Conservation (phyloP, 2,329 filamentous ascomycete genomes). For the Colletotrichum orchidophilum region DNA sequence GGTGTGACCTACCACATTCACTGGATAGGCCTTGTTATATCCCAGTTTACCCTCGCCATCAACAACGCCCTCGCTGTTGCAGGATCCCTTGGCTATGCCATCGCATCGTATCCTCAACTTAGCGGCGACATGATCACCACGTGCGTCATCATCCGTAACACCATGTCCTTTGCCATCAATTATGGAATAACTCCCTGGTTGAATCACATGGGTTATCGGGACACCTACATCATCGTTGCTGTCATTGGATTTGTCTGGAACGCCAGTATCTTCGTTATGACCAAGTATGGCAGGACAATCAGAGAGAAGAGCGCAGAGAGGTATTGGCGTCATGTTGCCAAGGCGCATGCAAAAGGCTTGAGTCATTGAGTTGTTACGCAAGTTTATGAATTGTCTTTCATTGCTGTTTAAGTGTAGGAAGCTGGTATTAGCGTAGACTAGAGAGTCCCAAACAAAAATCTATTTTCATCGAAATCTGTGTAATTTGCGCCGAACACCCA, state of each 20-base stretch:
- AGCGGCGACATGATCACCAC: constrained; percentile 42
- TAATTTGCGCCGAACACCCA: not conserved
- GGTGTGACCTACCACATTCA: constrained; percentile 42
- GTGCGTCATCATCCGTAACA: constrained; percentile 47
- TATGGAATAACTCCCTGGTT: constrained; percentile 46
- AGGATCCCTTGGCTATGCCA: constrained; percentile 41
- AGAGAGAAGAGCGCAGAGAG: constrained; percentile 47
- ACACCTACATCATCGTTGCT: constrained; percentile 48
- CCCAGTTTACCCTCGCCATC: constrained; percentile 40
- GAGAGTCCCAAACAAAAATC: too few relatives aligned
- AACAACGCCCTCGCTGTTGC: constrained; percentile 40
- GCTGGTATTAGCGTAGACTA: too few relatives aligned
- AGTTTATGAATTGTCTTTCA: not conserved
- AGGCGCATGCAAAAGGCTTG: constrained; percentile 35
- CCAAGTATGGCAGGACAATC: constrained; percentile 56
- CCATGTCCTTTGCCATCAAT: constrained; percentile 44
- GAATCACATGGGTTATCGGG: constrained; percentile 47
- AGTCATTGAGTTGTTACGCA: constrained; percentile 12
- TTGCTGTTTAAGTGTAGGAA: not conserved
- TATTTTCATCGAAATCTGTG: too few relatives aligned
- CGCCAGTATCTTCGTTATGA: constrained; percentile 53
- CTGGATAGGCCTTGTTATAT: constrained; percentile 43
- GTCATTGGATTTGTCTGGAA: constrained; percentile 48
- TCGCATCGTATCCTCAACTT: constrained; percentile 43
- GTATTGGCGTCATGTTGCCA: constrained; percentile 49